Conservation (phyloP, 345 rosid genomes). For the Laguncularia racemosa region DNA sequence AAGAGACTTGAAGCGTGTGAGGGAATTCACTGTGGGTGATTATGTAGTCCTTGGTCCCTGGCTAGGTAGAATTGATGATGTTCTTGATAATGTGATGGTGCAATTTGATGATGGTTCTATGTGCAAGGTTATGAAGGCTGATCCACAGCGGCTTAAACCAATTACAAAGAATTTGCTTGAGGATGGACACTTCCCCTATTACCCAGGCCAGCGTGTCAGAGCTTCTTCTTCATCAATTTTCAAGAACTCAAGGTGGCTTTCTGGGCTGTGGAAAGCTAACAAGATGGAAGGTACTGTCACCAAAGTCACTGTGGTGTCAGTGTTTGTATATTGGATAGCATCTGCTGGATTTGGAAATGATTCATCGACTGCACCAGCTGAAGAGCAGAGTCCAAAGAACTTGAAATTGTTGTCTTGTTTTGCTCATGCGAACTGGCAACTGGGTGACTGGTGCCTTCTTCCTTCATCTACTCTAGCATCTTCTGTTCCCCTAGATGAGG, state of each 20-base stretch:
- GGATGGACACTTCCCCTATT: slow-evolving; percentile 75
- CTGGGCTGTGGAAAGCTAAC: slow-evolving; percentile 85
- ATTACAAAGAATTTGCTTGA: slow-evolving; percentile 61
- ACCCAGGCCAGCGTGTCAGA: slow-evolving; percentile 93
- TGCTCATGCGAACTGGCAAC: slow-evolving; percentile 91
- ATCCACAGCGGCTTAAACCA: slow-evolving; percentile 75
- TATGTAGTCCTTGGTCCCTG: slow-evolving; percentile 88
- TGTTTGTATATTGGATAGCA: slow-evolving; percentile 92
- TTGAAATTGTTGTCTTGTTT: slow-evolving; percentile 80
- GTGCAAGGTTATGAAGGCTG: slow-evolving; percentile 83
- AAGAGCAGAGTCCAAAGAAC: slow-evolving; percentile 87
- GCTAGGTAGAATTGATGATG: slow-evolving; percentile 92
- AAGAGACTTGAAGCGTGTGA: slow-evolving; percentile 72
- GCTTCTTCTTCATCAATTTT: slow-evolving; percentile 82
- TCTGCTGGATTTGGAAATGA: slow-evolving; percentile 88
- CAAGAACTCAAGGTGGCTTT: slow-evolving; percentile 73
- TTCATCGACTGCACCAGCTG: slow-evolving; percentile 81
- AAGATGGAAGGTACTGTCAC: slow-evolving; percentile 91
- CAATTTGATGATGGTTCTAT: slow-evolving; percentile 89
- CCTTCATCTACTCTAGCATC: slow-evolving; percentile 40
- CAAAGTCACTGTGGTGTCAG: slow-evolving; percentile 78
- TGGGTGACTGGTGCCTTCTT: slow-evolving; percentile 87
- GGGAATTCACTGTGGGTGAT: slow-evolving; percentile 83
- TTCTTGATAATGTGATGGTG: slow-evolving; percentile 88
- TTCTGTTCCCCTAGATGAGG: slow-evolving; percentile 35